Base-by-base conservation (phyloP, 2,329 filamentous ascomycete genomes). In the Colletotrichum aenigma region DNA sequence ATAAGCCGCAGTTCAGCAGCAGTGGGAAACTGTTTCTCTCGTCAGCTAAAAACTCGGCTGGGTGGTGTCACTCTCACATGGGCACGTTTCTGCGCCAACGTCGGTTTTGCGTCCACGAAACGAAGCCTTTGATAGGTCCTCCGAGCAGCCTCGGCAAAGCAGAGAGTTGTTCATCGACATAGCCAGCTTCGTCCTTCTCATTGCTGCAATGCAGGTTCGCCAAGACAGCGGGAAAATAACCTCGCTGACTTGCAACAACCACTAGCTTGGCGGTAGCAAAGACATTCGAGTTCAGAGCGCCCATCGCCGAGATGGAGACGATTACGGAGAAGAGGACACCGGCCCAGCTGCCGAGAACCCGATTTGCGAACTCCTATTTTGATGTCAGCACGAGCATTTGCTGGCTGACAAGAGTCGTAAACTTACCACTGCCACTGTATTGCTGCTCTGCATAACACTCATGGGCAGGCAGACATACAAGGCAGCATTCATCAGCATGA, bases 231-330 rank as follows among this genome's bases (percentile, higher is more conserved):
- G 81, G 79, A 38, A 81, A 79, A 76, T 80, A 82, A 69, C 78
- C 76, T 75, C 81, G 80, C 68, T 80, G 78, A 52, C 79, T 80
- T 32, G 84, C 85, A 65, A 84, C 84, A 60, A 86, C 83, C 52
- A 81, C 85, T 38, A 88, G 81, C 76, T 85, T 84, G 48, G 85
- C 84, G 4, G 84, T 83, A 18, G 86, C 82, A 79, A 88, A 88
- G 64, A 87, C 80, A 72, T 87, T 88, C 72, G 84, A 84, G 55
- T 86, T 86, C 26, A 87, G 82, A 13, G 84, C 84, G 3, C 86
- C 86, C 68, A 84, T 83, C 69, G 84, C 85, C 28, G 85, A 86
- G 21, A 85, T 77, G 36, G 82, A 84, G 21, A 87, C 84, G 2
- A 85, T 80, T 43, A 84, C 73, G 7, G 85, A 86, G 74, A 86